These are phyloP conservation scores for Aspergillus sp. DNA, from an alignment of 2,329 filamentous ascomycete genomes.

Conservation along the genomic window DNA sequence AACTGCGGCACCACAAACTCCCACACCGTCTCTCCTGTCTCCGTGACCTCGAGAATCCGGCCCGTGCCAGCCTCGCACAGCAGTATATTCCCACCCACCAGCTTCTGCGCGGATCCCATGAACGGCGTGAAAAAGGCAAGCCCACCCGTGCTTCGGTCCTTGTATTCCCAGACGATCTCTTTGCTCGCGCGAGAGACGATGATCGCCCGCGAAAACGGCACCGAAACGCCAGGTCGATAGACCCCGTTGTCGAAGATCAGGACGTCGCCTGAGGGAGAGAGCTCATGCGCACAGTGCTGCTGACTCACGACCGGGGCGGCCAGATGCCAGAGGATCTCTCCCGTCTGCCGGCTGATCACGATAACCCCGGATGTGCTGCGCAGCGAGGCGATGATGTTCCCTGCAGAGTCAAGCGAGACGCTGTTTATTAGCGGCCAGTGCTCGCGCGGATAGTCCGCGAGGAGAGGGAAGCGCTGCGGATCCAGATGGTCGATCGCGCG, in stretches of 20 bases:
- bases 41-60: slow-evolving; percentile 39
- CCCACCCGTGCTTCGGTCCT: slow-evolving; percentile 28
- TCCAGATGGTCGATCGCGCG: slow-evolving; percentile 36
- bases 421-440: slow-evolving; percentile 43
- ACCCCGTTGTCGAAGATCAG: slow-evolving; percentile 43
- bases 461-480: slow-evolving; percentile 31
- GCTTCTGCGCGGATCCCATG: slow-evolving; percentile 40
- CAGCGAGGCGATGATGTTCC: slow-evolving; percentile 37
- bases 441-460: slow-evolving; percentile 24
- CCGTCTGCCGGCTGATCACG: slow-evolving; percentile 35
- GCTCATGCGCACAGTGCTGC: slow-evolving; percentile 39
- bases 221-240: slow-evolving; percentile 33
- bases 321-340: slow-evolving; percentile 30
- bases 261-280: slow-evolving; percentile 33
- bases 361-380: slow-evolving; percentile 37
- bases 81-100: slow-evolving; percentile 37
- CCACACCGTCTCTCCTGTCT: slow-evolving; percentile 35
- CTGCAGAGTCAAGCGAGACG: slow-evolving; percentile 32
- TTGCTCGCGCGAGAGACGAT: slow-evolving; percentile 33
- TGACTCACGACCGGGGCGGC: slow-evolving; percentile 32
- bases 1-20: slow-evolving; percentile 40
- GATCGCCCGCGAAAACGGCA: slow-evolving; percentile 38
- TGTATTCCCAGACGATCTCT: slow-evolving; percentile 39
- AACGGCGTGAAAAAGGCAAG: slow-evolving; percentile 41
- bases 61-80: slow-evolving; percentile 39